Evolutionary conservation across 106 monocot species (phyloP).

Genomic region (Dendrobium huoshanense): DNA sequence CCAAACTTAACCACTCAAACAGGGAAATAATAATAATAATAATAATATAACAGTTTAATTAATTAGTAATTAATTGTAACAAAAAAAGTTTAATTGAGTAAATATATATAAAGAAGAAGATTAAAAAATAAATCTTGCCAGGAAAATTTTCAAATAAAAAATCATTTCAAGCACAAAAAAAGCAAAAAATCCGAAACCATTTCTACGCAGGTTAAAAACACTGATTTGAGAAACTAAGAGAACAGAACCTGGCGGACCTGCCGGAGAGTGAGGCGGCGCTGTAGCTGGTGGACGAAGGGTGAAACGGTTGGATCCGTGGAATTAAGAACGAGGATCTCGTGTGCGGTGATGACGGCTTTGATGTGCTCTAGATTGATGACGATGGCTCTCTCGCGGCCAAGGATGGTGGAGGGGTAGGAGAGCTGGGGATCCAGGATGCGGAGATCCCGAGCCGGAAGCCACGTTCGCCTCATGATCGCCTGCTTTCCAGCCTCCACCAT

Average conservation of each 20-base stretch:
- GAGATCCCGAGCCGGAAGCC: slow-evolving; percentile 62
- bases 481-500: slow-evolving; percentile 50
- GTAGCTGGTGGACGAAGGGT: slow-evolving; percentile 50
- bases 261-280: slow-evolving; percentile 27
- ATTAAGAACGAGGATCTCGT: slow-evolving; percentile 64
- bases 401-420: slow-evolving; percentile 72
- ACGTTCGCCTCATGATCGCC: slow-evolving; percentile 55
- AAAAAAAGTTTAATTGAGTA: no score
- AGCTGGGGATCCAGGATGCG: slow-evolving; percentile 68
- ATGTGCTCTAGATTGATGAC: slow-evolving; percentile 64
- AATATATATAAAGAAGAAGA: not conserved
- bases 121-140: not conserved
- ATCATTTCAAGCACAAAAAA: not conserved
- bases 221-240: not conserved
- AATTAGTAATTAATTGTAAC: not conserved
- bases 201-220: no score
- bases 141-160: not conserved
- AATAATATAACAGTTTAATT: not conserved
- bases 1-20: not conserved
- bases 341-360: slow-evolving; percentile 65
- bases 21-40: no score
- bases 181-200: not conserved
- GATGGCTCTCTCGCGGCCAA: slow-evolving; percentile 67
- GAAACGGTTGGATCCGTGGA: slow-evolving; percentile 30
- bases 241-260: not conserved